These are phyloP conservation scores for Nitzschia inconspicua DNA, from an alignment of 108 stramenopile genomes.

Conservation along the genomic window DNA sequence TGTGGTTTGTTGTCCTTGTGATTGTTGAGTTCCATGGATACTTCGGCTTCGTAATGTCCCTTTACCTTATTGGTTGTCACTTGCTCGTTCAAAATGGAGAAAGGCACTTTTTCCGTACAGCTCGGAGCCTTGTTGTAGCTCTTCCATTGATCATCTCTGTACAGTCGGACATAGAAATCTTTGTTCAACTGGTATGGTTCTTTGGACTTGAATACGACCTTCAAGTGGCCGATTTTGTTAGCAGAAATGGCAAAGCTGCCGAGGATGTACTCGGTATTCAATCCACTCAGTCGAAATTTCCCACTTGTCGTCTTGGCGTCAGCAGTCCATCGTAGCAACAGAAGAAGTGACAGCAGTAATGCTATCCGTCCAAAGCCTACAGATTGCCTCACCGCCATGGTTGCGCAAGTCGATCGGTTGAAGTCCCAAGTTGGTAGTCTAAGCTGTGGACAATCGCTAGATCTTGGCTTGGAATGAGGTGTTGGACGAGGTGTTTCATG, in stretches of 20 bases:
- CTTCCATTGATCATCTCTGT: conserved; percentile 67
- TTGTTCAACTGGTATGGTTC: conserved; percentile 58
- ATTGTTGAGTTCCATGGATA: conserved; percentile 30
- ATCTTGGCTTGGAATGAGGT: too few species aligned
- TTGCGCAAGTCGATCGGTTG: too few species aligned
- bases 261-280: conserved; percentile 60
- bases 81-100: conserved; percentile 10
- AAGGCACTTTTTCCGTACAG: conserved; percentile 55
- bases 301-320: conserved; percentile 48
- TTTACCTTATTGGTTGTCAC: conserved; percentile 15
- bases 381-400: too few species aligned
- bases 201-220: conserved; percentile 22
- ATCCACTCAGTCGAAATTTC: conserved; percentile 53
- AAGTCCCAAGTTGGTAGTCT: too few species aligned
- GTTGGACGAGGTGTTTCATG: too few species aligned
- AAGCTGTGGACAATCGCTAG: too few species aligned
- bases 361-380: too few species aligned
- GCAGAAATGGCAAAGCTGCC: conserved; percentile 67
- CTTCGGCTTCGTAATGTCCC: conserved; percentile 23
- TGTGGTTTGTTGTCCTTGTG: conserved; percentile 33
- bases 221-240: conserved; percentile 22
- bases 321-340: not conserved
- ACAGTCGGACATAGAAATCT: conserved; percentile 44
- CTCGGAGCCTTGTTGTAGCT: conserved; percentile 36
- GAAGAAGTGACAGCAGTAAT: not conserved